These are phyloP conservation scores for Pleurostoma richardsiae DNA, from an alignment of 2,329 filamentous ascomycete species.

Conservation along the genomic window DNA sequence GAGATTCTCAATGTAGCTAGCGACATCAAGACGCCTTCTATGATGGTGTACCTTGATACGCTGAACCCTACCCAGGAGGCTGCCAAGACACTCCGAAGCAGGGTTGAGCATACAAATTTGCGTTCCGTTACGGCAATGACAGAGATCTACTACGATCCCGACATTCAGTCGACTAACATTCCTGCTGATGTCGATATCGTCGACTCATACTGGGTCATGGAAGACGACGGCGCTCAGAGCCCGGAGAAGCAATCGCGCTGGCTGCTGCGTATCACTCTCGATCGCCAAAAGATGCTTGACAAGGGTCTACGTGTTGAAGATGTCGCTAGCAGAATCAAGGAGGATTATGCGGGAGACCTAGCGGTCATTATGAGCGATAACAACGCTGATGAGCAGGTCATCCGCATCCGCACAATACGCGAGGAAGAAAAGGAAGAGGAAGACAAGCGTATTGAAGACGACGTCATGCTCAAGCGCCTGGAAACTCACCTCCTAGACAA, in stretches of 20 bases:
- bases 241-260: constrained; percentile 82
- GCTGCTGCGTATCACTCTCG: constrained; percentile 89
- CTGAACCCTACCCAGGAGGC: constrained; percentile 65
- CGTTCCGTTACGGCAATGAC: constrained; percentile 86
- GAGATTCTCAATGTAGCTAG: constrained; percentile 97
- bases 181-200: constrained; percentile 88
- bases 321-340: constrained; percentile 83
- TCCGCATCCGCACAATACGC: constrained; percentile 80
- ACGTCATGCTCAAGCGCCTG: constrained; percentile 87
- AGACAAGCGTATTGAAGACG: constrained; percentile 68
- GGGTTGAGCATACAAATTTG: constrained; percentile 90
- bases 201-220: constrained; percentile 93
- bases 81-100: constrained; percentile 80
- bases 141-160: constrained; percentile 96
- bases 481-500: constrained; percentile 89
- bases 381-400: constrained; percentile 91
- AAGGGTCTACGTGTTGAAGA: constrained; percentile 90
- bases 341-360: constrained; percentile 78
- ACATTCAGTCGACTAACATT: constrained; percentile 80
- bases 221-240: constrained; percentile 63
- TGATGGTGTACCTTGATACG: constrained; percentile 81
- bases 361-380: constrained; percentile 97
- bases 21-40: constrained; percentile 97
- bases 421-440: constrained; percentile 70
- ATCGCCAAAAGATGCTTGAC: constrained; percentile 90